A percentile compares a stretch with the other conserved stretches of the same genome.
phyloP scores from a whole-genome alignment of 1,284 basidiomycete species.

The Polyporus tsugae region DNA sequence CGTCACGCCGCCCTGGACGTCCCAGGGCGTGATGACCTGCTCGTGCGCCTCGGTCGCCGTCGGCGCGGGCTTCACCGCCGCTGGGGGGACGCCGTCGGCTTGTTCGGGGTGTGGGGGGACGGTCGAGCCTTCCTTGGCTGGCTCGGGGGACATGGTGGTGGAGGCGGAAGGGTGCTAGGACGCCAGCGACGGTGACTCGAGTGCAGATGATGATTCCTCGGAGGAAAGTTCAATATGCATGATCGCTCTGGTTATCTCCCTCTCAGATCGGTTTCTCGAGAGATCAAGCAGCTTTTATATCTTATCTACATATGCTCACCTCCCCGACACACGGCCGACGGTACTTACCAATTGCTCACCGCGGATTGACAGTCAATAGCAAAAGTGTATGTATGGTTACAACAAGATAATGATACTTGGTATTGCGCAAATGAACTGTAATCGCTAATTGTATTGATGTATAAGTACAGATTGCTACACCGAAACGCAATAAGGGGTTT shows the following conservation, averaged over 20 bases:
- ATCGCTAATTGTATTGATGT: conserved; percentile 26
- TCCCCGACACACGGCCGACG: too few species aligned
- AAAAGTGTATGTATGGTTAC: background rate
- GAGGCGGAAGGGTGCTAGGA: conserved; percentile 8
- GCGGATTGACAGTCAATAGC: too few species aligned
- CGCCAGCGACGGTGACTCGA: conserved; percentile 25
- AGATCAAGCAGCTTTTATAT: background rate
- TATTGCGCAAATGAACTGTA: conserved; percentile 8
- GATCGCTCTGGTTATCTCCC: conserved; percentile 25
- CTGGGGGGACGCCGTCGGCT: conserved; percentile 11
- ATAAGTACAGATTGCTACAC: conserved; percentile 35
- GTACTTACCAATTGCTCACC: too few species aligned
- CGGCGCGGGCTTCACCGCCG: conserved; percentile 45
- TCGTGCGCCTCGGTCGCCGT: conserved; percentile 51
- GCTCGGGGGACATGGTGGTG: conserved; percentile 29
- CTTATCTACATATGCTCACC: background rate
- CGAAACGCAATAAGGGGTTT: conserved; percentile 22
- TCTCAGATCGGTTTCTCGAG: background rate
- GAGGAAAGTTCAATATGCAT: conserved; percentile 20
- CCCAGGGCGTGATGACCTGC: conserved; percentile 97
- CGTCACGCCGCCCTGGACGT: conserved; percentile 93
- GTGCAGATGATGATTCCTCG: conserved; percentile 21
- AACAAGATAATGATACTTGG: conserved; percentile 23
- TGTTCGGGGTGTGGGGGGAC: conserved; percentile 31
- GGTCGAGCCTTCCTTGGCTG: conserved; percentile 12